Conservation (phyloP, 179 eudicot species). For the Corrigiola litoralis region DNA sequence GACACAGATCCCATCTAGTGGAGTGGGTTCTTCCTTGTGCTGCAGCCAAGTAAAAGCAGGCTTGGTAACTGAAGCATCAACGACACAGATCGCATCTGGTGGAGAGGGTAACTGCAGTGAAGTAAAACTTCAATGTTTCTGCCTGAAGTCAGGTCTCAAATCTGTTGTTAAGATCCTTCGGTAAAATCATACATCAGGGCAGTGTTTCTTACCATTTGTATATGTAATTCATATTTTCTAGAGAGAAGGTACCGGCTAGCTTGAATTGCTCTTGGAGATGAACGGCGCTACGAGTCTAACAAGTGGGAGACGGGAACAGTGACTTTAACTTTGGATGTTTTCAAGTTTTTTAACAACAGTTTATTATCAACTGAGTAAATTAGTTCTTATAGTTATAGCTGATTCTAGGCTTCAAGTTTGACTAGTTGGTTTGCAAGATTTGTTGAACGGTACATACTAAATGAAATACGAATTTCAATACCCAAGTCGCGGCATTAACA, state of each 20-base stretch:
- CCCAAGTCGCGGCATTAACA: too few species aligned
- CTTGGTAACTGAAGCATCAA: conserved; percentile 49
- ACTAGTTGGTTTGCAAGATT: too few species aligned
- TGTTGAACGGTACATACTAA: too few species aligned
- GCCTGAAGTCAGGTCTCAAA: neutral
- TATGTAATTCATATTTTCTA: conserved; percentile 11
- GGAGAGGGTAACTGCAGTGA: conserved; percentile 44
- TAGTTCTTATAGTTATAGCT: neutral
- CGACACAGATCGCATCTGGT: conserved; percentile 39
- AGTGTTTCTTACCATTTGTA: neutral
- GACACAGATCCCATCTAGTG: conserved; percentile 38
- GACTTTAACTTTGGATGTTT: too few species aligned
- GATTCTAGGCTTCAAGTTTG: neutral
- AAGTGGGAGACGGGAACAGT: neutral
- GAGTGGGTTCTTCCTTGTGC: conserved; percentile 58
- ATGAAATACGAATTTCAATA: too few species aligned
- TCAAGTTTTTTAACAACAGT: too few species aligned
- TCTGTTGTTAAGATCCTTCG: neutral
- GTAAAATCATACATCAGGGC: neutral
- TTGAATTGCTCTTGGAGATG: neutral
- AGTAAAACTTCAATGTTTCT: conserved; percentile 28
- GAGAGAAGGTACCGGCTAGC: conserved; percentile 6
- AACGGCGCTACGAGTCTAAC: neutral
- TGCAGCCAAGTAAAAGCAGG: conserved; percentile 53
- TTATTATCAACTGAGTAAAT: too few species aligned